Evolutionary conservation across 768 basidiomycete genomes (phyloP).

Genomic region (Boletus reticulatus): DNA sequence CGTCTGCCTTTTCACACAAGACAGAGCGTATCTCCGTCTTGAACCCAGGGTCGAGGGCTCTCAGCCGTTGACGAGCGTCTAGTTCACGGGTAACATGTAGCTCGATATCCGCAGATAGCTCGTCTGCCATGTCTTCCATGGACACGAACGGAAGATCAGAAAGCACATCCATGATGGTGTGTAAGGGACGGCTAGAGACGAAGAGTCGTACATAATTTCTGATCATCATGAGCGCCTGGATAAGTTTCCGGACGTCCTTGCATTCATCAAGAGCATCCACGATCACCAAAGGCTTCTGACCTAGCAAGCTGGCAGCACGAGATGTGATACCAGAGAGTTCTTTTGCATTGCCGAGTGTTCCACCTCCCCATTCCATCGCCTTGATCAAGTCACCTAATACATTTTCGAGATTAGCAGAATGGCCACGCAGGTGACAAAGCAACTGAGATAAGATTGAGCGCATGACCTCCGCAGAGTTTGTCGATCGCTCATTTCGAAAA

Average conservation of each 20-base stretch:
- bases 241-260: not conserved
- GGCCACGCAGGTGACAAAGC: not conserved
- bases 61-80: not conserved
- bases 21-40: not conserved
- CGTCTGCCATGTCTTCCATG: not conserved
- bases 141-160: not conserved
- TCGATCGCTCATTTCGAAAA: not conserved
- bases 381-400: not conserved
- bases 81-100: not conserved
- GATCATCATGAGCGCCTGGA: slow-evolving; percentile 1
- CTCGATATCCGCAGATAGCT: not conserved
- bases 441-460: slow-evolving; percentile 2
- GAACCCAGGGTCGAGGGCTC: not conserved
- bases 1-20: not conserved
- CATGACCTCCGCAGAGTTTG: not conserved
- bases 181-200: not conserved
- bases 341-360: not conserved
- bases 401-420: not conserved
- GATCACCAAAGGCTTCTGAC: not conserved
- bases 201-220: not conserved
- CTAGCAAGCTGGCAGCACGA: not conserved
- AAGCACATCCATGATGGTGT: not conserved
- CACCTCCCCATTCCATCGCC: slow-evolving; percentile 1
- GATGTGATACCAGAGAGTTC: not conserved
- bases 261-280: slow-evolving; percentile 10